Evolutionary conservation across 148 eudicot genomes (phyloP).

Genomic region (Dysphania ambrosioides): DNA sequence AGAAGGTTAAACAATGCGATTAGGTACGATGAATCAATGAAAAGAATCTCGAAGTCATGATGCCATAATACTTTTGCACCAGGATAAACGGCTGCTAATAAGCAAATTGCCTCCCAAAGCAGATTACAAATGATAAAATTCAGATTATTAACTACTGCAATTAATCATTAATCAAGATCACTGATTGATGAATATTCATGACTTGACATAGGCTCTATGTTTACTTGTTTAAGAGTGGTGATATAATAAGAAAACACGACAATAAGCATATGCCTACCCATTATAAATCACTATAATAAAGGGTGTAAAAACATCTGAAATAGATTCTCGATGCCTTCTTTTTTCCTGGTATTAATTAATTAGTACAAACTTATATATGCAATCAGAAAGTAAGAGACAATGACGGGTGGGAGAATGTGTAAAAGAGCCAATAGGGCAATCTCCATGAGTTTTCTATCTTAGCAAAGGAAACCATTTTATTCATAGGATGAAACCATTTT

Average conservation of each 20-base stretch:
- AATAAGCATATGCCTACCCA: constrained; percentile 17
- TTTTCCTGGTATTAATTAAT: no score
- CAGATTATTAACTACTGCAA: background rate
- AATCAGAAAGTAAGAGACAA: constrained; percentile 16
- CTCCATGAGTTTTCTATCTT: background rate
- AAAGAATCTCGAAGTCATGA: constrained; percentile 1
- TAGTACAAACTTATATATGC: background rate
- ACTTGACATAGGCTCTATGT: constrained; percentile 9
- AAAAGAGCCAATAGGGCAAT: constrained; percentile 20
- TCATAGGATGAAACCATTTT: no score
- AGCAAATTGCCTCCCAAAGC: constrained; percentile 20
- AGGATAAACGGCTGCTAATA: constrained; percentile 12
- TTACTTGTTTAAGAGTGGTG: background rate
- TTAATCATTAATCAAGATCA: background rate
- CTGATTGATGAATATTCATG: constrained; percentile 20
- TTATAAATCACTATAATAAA: background rate
- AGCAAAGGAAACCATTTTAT: no score
- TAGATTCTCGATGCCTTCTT: constrained; percentile 11
- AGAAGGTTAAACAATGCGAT: background rate
- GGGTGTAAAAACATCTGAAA: constrained; percentile 6
- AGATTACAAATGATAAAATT: background rate
- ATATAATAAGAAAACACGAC: constrained; percentile 4
- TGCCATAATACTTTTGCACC: constrained; percentile 1
- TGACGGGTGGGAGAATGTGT: constrained; percentile 10
- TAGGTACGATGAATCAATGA: background rate